Evolutionary conservation across 73 alveolate species (phyloP).

Genomic region (Paramecium sonneborni): DNA sequence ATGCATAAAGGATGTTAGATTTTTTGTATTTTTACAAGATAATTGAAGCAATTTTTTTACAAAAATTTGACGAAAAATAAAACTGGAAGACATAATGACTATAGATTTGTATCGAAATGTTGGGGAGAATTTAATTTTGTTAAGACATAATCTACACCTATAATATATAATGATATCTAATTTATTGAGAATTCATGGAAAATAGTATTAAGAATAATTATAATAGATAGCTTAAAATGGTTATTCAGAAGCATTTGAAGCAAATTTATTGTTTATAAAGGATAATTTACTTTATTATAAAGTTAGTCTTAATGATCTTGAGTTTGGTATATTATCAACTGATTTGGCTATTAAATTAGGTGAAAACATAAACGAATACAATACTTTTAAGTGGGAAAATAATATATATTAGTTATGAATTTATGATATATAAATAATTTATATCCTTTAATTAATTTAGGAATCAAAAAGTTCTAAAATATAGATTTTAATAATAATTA

Average conservation of each 20-base stretch:
- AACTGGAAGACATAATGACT: slow-evolving; percentile 42
- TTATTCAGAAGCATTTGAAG: not conserved
- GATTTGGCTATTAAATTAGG: slow-evolving; percentile 31
- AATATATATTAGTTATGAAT: not conserved
- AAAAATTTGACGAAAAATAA: not conserved
- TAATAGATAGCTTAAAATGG: not conserved
- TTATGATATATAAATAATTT: no score
- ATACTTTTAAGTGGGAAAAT: slow-evolving; percentile 15
- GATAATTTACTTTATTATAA: slow-evolving; percentile 1
- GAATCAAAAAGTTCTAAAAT: no score
- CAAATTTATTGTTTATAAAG: not conserved
- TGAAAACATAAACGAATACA: not conserved
- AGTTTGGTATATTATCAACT: slow-evolving; percentile 42
- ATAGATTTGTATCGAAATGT: slow-evolving; percentile 2
- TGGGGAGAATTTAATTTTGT: slow-evolving; percentile 59
- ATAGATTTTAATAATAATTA: no score
- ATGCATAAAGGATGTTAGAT: slow-evolving; percentile 69
- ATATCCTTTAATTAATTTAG: no score
- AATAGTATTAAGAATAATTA: not conserved
- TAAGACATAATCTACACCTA: not conserved
- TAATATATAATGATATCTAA: slow-evolving; percentile 8
- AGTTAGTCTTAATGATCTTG: slow-evolving; percentile 2
- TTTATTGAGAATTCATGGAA: not conserved
- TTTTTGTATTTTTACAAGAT: slow-evolving; percentile 40
- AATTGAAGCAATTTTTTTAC: slow-evolving; percentile 24